A percentile compares a stretch with the other conserved stretches of the same genome.
Evolutionary conservation across 1,139 yeast genomes (phyloP).

Genomic region (Debaryomyces fabryi): DNA sequence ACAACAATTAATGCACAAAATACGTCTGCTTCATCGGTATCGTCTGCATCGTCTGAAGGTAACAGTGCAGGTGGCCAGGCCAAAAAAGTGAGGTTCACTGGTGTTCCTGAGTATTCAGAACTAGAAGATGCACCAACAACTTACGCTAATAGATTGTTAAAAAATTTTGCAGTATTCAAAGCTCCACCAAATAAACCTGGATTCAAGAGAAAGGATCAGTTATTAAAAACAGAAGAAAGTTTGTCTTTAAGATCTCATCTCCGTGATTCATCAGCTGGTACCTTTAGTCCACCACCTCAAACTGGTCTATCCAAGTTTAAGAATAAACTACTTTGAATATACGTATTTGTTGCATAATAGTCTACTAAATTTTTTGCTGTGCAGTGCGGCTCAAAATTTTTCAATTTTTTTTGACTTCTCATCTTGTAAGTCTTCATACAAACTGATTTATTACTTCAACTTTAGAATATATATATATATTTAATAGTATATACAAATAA

Average conservation of each 20-base stretch:
- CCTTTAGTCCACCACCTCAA: not conserved
- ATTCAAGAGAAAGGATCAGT: constrained; percentile 44
- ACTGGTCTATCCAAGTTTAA: constrained; percentile 12
- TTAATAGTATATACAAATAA: not conserved
- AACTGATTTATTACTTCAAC: not conserved
- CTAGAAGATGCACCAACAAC: constrained; percentile 60
- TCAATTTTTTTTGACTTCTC: constrained; percentile 13
- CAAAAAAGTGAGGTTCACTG: constrained; percentile 54
- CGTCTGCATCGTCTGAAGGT: constrained; percentile 13
- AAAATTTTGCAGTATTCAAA: constrained; percentile 47
- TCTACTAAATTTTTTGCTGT: not conserved
- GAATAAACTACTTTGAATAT: constrained; percentile 10
- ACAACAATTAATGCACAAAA: constrained; percentile 8
- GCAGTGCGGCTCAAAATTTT: constrained; percentile 11
- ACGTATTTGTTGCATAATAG: not conserved
- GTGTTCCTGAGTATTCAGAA: constrained; percentile 54
- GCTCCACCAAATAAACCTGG: constrained; percentile 28
- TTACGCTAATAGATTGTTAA: constrained; percentile 48
- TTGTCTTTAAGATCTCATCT: constrained; percentile 46
- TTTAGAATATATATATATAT: not conserved
- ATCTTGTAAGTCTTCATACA: constrained; percentile 6
- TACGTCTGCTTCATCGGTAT: constrained; percentile 8
- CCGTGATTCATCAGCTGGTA: constrained; percentile 13
- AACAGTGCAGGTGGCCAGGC: constrained; percentile 12
- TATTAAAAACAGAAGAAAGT: constrained; percentile 56